These are phyloP conservation scores for Agapanthus africanus DNA, from an alignment of 106 monocot species.

Conservation along the genomic window DNA sequence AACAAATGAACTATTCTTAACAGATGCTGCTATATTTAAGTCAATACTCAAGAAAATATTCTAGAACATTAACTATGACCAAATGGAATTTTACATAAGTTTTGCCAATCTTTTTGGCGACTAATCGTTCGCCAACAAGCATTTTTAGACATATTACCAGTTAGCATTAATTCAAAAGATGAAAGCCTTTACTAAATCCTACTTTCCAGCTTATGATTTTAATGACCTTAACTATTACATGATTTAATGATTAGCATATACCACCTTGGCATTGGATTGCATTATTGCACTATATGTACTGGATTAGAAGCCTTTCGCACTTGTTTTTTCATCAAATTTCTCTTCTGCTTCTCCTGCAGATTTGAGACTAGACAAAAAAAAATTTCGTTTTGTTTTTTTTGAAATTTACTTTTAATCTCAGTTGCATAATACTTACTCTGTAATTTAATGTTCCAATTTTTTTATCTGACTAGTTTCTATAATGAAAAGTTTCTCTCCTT, in stretches of 20 bases:
- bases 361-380: background rate
- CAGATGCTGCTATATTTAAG: background rate
- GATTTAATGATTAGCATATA: too few species aligned
- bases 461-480: too few species aligned
- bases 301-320: background rate
- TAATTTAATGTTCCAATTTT: background rate
- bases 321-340: background rate
- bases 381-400: background rate
- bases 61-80: background rate
- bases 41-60: background rate
- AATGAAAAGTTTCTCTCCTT: too few species aligned
- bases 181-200: background rate
- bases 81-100: too few species aligned
- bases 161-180: background rate
- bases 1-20: background rate
- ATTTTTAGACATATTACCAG: background rate
- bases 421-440: background rate
- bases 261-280: background rate
- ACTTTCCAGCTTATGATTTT: too few species aligned
- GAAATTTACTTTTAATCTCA: background rate
- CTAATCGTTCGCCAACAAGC: background rate
- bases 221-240: too few species aligned
- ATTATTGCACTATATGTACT: background rate
- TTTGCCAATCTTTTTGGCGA: background rate
- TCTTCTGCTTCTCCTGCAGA: background rate